Base-by-base conservation (phyloP, 805 yeast species). In the Suhomyces xylopsoci region DNA sequence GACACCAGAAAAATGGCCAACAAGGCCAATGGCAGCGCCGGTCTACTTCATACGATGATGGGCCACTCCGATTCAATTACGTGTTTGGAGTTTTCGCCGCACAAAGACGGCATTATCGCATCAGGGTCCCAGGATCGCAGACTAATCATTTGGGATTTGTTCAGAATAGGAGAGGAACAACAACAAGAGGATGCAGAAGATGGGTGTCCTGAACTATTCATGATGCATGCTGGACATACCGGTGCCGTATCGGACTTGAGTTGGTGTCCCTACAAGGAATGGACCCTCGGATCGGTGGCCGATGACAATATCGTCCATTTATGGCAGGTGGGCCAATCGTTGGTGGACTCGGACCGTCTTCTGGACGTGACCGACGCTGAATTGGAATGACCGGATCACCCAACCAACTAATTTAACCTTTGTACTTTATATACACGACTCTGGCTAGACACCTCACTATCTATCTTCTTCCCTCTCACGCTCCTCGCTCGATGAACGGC, bases 191-290 rank as follows among this genome's bases (percentile, higher is more conserved):
- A 90, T 64, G 88, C 90, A 28, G 96, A 88, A 58, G 97, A 90
- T 62, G 97, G 96, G 40, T 87, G 87, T 25, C 93, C 96, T 4
- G 97, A 90, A 66, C 70, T 90, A 34, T 74, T 90, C 60, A 87
- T 90, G 91, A 87, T 90, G 85, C 97, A 90, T 65, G 96, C 96
- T 38, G 97, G 97, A 19, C 96, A 90, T 64, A 85, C 91, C 17
- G 86, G 90, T 15, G 77, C 86, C 5, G 85, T 88, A 15, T 83
- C 85, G 43, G 96, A 88, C 65, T 75, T 88, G 58, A 79, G 84
- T 32, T 84, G 89, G 77, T 86, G 84, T 62, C 83, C 85, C 6
- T 82, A 76, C 58, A 77, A 83, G 53, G 88, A 88, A n/a, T 88
- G 93, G 92, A 79, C 88, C 38, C 62, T 87, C 51, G 90, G 88